Evolutionary conservation across 1,139 yeast species (phyloP).

Genomic region (Diutina catenulata): DNA sequence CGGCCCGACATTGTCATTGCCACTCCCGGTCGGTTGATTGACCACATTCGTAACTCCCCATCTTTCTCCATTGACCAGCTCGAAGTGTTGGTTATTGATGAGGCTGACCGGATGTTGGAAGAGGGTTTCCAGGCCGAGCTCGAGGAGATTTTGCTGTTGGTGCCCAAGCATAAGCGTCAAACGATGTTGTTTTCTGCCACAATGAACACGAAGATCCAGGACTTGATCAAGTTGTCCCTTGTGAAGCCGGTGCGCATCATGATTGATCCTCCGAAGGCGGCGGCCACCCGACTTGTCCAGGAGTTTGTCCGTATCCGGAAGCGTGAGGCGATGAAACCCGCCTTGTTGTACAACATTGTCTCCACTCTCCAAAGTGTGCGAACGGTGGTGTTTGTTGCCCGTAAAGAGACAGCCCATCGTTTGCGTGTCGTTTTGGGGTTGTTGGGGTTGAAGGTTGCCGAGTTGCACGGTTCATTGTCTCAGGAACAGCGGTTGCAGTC

Average conservation of each 20-base stretch:
- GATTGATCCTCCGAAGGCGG: conserved; percentile 94
- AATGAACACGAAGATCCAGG: conserved; percentile 89
- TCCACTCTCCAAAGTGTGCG: conserved; percentile 59
- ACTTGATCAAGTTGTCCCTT: conserved; percentile 74
- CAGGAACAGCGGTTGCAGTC: conserved; percentile 91
- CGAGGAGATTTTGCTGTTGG: conserved; percentile 73
- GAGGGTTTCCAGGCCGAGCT: conserved; percentile 96
- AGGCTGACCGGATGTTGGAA: conserved; percentile 98
- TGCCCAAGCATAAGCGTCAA: conserved; percentile 82
- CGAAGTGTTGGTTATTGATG: conserved; percentile 88
- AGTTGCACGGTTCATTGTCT: conserved; percentile 84
- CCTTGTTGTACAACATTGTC: conserved; percentile 62
- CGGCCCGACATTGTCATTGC: conserved; percentile 96
- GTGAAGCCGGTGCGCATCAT: conserved; percentile 86
- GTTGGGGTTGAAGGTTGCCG: conserved; percentile 79
- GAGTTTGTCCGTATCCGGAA: conserved; percentile 92
- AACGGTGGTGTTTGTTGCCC: conserved; percentile 79
- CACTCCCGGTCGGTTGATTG: conserved; percentile 94
- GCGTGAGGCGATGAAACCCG: conserved; percentile 74
- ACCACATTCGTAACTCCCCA: conserved; percentile 90
- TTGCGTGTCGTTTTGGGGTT: conserved; percentile 78
- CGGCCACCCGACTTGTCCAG: conserved; percentile 77
- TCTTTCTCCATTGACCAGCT: conserved; percentile 83
- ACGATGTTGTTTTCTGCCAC: conserved; percentile 94
- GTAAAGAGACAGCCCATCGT: conserved; percentile 84